Percentiles rank a stretch among this genome's conserved stretches.
Evolutionary conservation across 371 early-diverging fungal genomes (phyloP).

Genomic region (Mortierella sp.): DNA sequence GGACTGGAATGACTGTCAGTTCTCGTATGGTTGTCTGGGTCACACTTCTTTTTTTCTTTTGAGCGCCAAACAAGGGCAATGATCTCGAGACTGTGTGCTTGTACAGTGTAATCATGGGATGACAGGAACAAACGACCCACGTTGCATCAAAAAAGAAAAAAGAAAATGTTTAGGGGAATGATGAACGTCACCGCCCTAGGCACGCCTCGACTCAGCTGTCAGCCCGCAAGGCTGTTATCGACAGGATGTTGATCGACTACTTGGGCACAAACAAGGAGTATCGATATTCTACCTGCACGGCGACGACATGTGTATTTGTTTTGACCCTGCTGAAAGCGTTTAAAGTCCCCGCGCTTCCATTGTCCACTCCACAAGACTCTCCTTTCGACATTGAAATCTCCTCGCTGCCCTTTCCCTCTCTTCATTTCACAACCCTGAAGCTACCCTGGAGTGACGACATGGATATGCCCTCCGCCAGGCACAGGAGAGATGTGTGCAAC

Average conservation of each 20-base stretch:
- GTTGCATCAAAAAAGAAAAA: not conserved
- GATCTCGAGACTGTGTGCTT: not conserved
- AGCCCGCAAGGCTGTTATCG: not conserved
- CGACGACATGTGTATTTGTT: not conserved
- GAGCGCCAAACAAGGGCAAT: slow-evolving; percentile 4
- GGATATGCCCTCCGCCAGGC: not conserved
- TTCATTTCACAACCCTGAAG: not conserved
- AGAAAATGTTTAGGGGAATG: not conserved
- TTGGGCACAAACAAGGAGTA: slow-evolving; percentile 5
- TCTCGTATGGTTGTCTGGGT: not conserved
- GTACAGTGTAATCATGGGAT: slow-evolving; percentile 6
- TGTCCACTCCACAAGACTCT: too few species aligned
- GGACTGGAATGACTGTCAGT: not conserved
- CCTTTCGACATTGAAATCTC: too few species aligned
- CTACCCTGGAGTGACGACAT: slow-evolving; percentile 15
- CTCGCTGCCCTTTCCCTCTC: not conserved
- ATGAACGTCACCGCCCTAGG: not conserved
- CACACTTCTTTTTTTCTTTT: slow-evolving; percentile 1
- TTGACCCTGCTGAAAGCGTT: not conserved
- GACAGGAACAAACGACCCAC: not conserved
- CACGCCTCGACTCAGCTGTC: slow-evolving; percentile 3
- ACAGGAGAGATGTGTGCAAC: slow-evolving; percentile 8
- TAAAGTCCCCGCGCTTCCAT: too few species aligned
- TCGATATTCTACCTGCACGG: slow-evolving; percentile 19
- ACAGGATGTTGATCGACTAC: not conserved